Conservation (phyloP, 2,329 filamentous ascomycete species). For the Colletotrichum agaves region DNA sequence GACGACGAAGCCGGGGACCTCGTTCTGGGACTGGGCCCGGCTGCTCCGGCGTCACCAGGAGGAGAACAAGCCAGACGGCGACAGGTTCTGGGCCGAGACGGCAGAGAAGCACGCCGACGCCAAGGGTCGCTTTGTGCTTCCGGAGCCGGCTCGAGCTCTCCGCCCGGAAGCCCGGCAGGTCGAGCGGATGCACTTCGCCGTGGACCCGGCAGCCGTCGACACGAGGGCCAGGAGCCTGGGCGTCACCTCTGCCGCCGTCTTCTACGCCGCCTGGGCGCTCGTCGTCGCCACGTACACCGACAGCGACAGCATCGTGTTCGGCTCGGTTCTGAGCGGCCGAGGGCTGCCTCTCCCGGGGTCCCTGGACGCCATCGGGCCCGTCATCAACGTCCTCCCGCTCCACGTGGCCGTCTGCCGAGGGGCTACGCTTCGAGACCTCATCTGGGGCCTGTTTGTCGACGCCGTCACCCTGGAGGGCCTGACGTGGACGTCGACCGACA, state of each 20-base stretch:
- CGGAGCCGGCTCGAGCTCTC: background rate
- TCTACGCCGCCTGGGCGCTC: constrained; percentile 51
- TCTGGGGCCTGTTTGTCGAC: constrained; percentile 26
- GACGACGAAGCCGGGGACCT: background rate
- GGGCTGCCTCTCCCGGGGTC: constrained; percentile 45
- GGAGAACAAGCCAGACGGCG: background rate
- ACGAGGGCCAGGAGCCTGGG: constrained; percentile 7
- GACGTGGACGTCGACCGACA: constrained; percentile 37
- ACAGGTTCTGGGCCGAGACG: background rate
- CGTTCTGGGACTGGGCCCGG: background rate
- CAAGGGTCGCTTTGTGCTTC: background rate
- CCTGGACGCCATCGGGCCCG: constrained; percentile 46
- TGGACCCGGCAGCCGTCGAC: background rate
- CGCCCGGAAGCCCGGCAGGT: background rate
- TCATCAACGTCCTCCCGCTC: constrained; percentile 47
- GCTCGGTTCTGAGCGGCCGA: constrained; percentile 49
- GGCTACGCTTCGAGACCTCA: constrained; percentile 32
- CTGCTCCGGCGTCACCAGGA: background rate
- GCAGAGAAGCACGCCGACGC: background rate
- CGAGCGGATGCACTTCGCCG: background rate
- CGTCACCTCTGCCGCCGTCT: constrained; percentile 36
- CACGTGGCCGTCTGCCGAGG: constrained; percentile 35
- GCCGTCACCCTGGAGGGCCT: constrained; percentile 14
- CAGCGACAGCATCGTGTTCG: constrained; percentile 47
- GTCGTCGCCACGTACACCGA: constrained; percentile 44